Evolutionary conservation across 208 protist species (phyloP).

Genomic region (Trypanosoma avium): DNA sequence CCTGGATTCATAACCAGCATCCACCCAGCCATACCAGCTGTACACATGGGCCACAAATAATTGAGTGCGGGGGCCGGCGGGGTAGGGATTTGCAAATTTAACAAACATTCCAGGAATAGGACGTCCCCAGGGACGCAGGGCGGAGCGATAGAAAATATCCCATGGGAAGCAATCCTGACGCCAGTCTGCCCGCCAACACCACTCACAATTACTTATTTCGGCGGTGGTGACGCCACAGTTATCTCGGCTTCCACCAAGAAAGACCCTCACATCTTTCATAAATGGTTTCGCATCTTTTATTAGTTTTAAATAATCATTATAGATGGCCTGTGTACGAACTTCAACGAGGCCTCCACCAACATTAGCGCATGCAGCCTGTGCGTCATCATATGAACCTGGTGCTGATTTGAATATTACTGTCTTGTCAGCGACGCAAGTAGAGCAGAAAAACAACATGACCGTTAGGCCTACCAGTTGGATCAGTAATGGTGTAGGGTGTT

Average conservation of each 20-base stretch:
- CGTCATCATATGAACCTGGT: neutral
- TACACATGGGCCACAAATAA: neutral
- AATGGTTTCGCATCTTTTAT: neutral
- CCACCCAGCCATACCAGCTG: neutral
- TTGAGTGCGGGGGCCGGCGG: neutral
- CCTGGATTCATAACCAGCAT: neutral
- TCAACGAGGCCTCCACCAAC: conserved; percentile 5
- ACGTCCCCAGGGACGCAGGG: neutral
- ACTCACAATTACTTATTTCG: neutral
- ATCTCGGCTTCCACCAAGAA: conserved; percentile 12
- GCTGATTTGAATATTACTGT: neutral
- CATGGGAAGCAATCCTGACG: neutral
- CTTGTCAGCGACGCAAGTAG: neutral
- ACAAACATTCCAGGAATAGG: conserved; percentile 6
- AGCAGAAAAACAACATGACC: neutral
- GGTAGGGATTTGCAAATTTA: conserved; percentile 3
- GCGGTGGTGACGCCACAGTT: neutral
- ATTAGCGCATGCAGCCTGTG: neutral
- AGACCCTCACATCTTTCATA: neutral
- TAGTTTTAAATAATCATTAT: neutral
- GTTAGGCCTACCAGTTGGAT: neutral
- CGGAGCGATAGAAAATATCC: neutral
- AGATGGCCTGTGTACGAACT: neutral
- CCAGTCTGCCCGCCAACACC: conserved; percentile 7
- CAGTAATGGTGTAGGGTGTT: neutral